A percentile compares a stretch with the other conserved stretches of the same genome.
Evolutionary conservation across 2,329 filamentous ascomycete genomes (phyloP).

Genomic region (Lecanicillium sp.): DNA sequence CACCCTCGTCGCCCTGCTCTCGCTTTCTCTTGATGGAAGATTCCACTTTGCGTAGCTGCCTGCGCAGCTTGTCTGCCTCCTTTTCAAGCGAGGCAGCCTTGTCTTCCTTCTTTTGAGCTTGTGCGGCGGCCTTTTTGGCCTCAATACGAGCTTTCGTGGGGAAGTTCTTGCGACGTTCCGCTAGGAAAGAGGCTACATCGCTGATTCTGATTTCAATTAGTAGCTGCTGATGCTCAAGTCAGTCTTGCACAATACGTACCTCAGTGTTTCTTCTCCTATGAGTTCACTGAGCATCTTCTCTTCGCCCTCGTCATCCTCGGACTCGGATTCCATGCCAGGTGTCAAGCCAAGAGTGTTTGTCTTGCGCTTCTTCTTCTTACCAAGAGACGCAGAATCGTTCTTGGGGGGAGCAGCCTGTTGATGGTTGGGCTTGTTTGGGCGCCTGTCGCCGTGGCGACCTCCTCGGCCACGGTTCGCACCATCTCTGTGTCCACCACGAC

Average conservation of each 20-base stretch:
- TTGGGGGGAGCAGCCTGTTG: constrained; percentile 18
- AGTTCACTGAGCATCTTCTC: constrained; percentile 59
- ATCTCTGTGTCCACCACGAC: constrained; percentile 32
- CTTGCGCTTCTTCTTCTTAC: constrained; percentile 66
- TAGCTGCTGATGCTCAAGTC: not conserved
- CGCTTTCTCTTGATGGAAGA: constrained; percentile 63
- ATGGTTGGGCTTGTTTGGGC: constrained; percentile 30
- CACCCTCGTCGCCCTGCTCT: constrained; percentile 60
- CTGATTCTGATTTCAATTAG: constrained; percentile 49
- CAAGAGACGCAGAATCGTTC: constrained; percentile 39
- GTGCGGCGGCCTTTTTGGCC: constrained; percentile 51
- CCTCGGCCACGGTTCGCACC: constrained; percentile 32
- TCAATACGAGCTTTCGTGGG: constrained; percentile 69
- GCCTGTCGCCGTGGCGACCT: constrained; percentile 41
- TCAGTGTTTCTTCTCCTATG: constrained; percentile 49
- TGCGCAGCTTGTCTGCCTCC: constrained; percentile 56
- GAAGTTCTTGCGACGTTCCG: constrained; percentile 71
- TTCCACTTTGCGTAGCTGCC: constrained; percentile 64
- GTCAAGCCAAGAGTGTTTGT: constrained; percentile 67
- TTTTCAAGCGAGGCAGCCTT: constrained; percentile 56
- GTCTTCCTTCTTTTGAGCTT: constrained; percentile 45
- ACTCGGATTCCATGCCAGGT: constrained; percentile 56
- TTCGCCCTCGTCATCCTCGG: constrained; percentile 63
- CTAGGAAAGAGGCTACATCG: constrained; percentile 74
- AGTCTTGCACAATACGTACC: constrained; percentile 31